A percentile compares a stretch with the other conserved stretches of the same genome.
These are phyloP conservation scores for Fusarium nodosum DNA, from an alignment of 2,329 filamentous ascomycete species.

Conservation along the genomic window DNA sequence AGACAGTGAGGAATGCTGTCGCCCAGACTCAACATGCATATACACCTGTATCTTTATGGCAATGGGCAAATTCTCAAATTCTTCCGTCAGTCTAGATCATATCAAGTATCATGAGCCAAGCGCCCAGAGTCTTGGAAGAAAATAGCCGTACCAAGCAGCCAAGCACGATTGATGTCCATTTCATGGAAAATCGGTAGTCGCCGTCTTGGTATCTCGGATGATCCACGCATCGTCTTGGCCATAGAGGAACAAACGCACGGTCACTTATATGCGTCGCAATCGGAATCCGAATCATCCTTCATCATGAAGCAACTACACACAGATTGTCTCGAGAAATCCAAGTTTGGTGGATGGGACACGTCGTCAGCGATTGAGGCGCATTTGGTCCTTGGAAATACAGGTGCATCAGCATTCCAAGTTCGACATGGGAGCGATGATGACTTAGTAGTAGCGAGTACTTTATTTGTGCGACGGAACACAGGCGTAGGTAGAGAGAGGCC, in stretches of 20 bases:
- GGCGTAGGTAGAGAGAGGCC: neutral
- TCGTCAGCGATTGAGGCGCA: constrained; percentile 35
- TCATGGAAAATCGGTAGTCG: constrained; percentile 27
- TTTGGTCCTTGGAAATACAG: constrained; percentile 4
- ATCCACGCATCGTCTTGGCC: constrained; percentile 33
- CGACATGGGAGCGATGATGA: constrained; percentile 15
- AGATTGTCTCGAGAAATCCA: constrained; percentile 6
- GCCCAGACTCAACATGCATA: constrained; percentile 13
- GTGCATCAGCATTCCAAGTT: neutral
- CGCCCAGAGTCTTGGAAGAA: constrained; percentile 18
- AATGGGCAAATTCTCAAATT: constrained; percentile 1
- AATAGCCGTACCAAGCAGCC: constrained; percentile 10
- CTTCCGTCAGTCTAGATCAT: constrained; percentile 1
- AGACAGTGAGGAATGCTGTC: constrained; percentile 10
- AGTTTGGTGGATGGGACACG: constrained; percentile 13
- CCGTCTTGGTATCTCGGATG: constrained; percentile 34
- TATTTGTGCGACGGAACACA: constrained; percentile 22
- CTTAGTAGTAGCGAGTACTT: neutral
- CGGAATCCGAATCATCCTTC: constrained; percentile 8
- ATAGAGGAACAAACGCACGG: neutral
- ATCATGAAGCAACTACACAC: neutral
- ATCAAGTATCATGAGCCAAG: constrained; percentile 6
- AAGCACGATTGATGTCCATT: constrained; percentile 18
- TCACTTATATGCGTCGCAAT: constrained; percentile 13
- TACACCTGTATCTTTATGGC: neutral